These are phyloP conservation scores for Teunomyces stri DNA, from an alignment of 805 yeast genomes.

Conservation along the genomic window DNA sequence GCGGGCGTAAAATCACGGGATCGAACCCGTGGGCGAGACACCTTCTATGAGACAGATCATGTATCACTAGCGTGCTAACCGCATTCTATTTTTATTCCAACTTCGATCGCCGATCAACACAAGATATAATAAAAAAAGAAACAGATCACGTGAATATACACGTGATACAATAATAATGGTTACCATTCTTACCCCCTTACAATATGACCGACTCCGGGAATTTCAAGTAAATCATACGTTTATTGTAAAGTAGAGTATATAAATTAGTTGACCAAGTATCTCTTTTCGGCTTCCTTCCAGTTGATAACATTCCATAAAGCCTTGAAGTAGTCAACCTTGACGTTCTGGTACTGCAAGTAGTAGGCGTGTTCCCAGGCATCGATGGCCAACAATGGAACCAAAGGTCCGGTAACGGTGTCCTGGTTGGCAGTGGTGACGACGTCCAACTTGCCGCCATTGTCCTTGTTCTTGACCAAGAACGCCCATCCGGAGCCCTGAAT, in stretches of 20 bases:
- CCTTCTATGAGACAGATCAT: not conserved
- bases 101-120: too few species aligned
- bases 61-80: not conserved
- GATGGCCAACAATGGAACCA: constrained; percentile 78
- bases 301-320: constrained; percentile 93
- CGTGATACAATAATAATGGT: not conserved
- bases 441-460: constrained; percentile 65
- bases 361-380: constrained; percentile 98
- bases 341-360: constrained; percentile 89
- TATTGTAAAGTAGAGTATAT: not conserved
- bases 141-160: not conserved
- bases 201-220: too few species aligned
- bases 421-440: constrained; percentile 83
- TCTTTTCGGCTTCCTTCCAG: constrained; percentile 86
- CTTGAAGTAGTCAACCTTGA: constrained; percentile 86
- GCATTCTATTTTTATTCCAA: not conserved
- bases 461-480: constrained; percentile 78
- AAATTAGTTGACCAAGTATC: constrained; percentile 37
- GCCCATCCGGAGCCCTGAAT: constrained; percentile 97
- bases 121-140: too few species aligned
- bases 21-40: not conserved
- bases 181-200: too few species aligned
- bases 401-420: constrained; percentile 73
- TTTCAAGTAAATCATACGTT: not conserved
- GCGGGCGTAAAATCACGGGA: not conserved